Evolutionary conservation across 2,329 filamentous ascomycete genomes (phyloP).

Genomic region (Fusarium tricinctum): DNA sequence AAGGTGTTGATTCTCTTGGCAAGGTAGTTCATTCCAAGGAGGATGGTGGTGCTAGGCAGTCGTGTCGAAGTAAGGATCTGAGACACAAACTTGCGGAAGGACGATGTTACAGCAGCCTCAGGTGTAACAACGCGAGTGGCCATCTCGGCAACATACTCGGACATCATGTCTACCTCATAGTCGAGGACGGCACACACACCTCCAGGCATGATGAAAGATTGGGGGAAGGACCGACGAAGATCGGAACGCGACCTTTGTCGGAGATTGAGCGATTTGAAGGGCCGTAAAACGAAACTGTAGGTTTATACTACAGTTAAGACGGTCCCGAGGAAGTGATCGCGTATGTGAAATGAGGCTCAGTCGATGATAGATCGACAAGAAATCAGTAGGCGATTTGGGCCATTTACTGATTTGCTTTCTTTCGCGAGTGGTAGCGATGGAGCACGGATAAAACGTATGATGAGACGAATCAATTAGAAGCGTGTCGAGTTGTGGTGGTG

Average conservation of each 20-base stretch:
- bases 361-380: constrained; percentile 34
- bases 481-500: constrained; percentile 14
- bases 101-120: constrained; percentile 69
- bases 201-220: constrained; percentile 72
- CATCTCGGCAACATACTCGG: constrained; percentile 94
- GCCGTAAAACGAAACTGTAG: constrained; percentile 33
- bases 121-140: constrained; percentile 72
- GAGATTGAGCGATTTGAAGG: constrained; percentile 41
- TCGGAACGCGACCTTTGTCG: constrained; percentile 57
- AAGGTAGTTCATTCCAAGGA: constrained; percentile 91
- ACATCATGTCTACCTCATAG: constrained; percentile 97
- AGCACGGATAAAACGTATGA: constrained; percentile 34
- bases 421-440: constrained; percentile 40
- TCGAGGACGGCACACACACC: constrained; percentile 94
- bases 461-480: constrained; percentile 10
- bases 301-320: constrained; percentile 36
- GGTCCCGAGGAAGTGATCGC: constrained; percentile 20
- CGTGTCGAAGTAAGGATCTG: constrained; percentile 92
- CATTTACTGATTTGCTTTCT: constrained; percentile 52
- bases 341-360: constrained; percentile 19
- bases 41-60: constrained; percentile 89
- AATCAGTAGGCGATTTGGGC: constrained; percentile 50
- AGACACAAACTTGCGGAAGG: constrained; percentile 92
- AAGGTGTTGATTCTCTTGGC: constrained; percentile 85
- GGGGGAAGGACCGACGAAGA: constrained; percentile 56